phyloP scores from a whole-genome alignment of 305 asterid genomes.

The Fraxinus nigra region DNA sequence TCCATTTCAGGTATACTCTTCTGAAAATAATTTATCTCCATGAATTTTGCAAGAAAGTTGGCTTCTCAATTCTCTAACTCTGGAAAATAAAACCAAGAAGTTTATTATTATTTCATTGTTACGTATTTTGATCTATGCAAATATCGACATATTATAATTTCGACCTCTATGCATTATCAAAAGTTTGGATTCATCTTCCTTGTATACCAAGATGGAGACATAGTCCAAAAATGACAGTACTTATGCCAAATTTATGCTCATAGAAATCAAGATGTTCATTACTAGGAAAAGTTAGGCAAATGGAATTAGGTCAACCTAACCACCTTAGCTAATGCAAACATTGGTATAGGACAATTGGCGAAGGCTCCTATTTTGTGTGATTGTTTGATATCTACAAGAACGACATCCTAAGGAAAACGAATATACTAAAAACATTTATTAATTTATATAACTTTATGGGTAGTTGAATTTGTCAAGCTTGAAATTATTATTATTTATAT shows the following conservation, averaged over 20 bases:
- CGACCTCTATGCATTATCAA: no score
- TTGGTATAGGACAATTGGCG: neutral
- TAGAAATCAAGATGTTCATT: neutral
- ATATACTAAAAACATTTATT: neutral
- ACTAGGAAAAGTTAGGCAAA: neutral
- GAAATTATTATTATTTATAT: neutral
- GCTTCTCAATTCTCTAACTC: no score
- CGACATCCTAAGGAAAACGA: neutral
- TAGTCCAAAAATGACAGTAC: neutral
- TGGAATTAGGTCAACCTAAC: neutral
- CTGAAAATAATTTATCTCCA: no score
- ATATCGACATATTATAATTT: no score
- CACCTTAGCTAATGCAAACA: neutral
- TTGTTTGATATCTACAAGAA: neutral
- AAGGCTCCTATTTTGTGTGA: neutral
- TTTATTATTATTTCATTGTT: no score
- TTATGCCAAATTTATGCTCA: neutral
- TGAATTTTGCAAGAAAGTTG: no score
- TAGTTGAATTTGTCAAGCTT: neutral
- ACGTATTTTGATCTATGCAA: no score
- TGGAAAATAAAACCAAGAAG: no score
- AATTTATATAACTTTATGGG: neutral
- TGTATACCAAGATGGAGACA: neutral
- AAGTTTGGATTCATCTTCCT: no score
- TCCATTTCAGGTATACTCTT: no score